phyloP scores from a whole-genome alignment of 2,329 filamentous ascomycete species.

The Monosporascus sp. region DNA sequence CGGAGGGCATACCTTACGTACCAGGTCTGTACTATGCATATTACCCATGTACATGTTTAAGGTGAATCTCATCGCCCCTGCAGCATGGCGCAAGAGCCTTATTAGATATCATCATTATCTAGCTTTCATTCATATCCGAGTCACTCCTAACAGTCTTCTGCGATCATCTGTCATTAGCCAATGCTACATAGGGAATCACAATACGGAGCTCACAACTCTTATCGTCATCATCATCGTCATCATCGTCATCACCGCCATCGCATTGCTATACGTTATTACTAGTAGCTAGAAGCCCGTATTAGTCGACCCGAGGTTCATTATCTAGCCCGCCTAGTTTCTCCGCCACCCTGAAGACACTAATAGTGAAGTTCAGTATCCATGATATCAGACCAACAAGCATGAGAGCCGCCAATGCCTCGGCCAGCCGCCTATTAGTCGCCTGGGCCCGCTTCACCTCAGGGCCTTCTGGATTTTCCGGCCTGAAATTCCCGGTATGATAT shows the following conservation, averaged over 20 bases:
- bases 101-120: no score
- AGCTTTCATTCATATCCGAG: no score
- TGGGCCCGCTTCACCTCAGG: slow-evolving; percentile 38
- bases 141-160: no score
- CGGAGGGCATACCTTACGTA: no score
- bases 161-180: no score
- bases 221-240: background rate
- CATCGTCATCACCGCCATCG: slow-evolving; percentile 1
- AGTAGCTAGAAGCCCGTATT: background rate
- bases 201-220: no score
- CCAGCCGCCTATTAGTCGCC: slow-evolving; percentile 51
- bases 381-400: slow-evolving; percentile 76
- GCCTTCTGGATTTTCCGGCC: slow-evolving; percentile 17
- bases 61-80: no score
- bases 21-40: no score
- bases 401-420: slow-evolving; percentile 69
- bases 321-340: slow-evolving; percentile 52
- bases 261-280: slow-evolving; percentile 5
- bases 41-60: no score
- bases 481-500: slow-evolving; percentile 37
- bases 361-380: slow-evolving; percentile 87
- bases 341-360: slow-evolving; percentile 72
- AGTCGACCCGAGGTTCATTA: slow-evolving; percentile 33
- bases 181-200: no score
- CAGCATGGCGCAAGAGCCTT: no score